Evolutionary conservation across 371 early-diverging fungal genomes (phyloP), one percentile per base, ranked within the genome.

Genomic region (Actinomortierella ambigua): DNA sequence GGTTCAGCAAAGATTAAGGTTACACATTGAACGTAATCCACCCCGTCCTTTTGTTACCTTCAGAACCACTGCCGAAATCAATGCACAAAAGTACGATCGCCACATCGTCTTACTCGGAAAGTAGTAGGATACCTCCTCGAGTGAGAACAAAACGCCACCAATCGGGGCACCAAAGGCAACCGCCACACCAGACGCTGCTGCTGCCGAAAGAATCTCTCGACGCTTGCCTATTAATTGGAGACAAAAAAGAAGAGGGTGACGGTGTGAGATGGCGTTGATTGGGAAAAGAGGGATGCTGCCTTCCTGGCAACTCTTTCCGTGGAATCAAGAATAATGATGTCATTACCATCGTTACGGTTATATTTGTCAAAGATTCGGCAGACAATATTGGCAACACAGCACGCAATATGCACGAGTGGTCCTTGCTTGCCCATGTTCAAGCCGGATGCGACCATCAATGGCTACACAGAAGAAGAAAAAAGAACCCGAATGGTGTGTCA

Each of bases 131-230:
- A 97, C 92, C 75, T 98, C 98, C 77, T 98, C 99, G 14, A 98
- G 82, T n/a, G 93, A 90, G 77, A 97, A 97, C 24, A 98, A 70
- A 4, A 98, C 97, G 18, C 99, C 99, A 20, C 98, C 97, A 50
- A 96, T 93, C 0, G 99, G 99, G 0, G 97, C 92, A 9, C 97
- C 99, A 80, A 98, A 98, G 23, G 93, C 94, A 26, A 95, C 95
- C 17, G 94, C 90, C 14, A 97, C 93, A 43, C 99, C 99, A 0
- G 99, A 96, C 0, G 98, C 97, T 29, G 93, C 85, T 0, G 97
- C 90, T 2, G 97, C 97, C 5, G 95, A 93, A 39, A 97, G 77
- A 22, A 97, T 94, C 73, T 97, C 96, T 49, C 97, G 86, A 66
- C 91, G 91, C 64, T 91, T 92, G 8, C 91, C 93, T 83, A 51